Evolutionary conservation across 192 early-diverging fungal genomes (phyloP), one percentile per base, ranked within the genome.

Genomic region (Linnemannia elongata): DNA sequence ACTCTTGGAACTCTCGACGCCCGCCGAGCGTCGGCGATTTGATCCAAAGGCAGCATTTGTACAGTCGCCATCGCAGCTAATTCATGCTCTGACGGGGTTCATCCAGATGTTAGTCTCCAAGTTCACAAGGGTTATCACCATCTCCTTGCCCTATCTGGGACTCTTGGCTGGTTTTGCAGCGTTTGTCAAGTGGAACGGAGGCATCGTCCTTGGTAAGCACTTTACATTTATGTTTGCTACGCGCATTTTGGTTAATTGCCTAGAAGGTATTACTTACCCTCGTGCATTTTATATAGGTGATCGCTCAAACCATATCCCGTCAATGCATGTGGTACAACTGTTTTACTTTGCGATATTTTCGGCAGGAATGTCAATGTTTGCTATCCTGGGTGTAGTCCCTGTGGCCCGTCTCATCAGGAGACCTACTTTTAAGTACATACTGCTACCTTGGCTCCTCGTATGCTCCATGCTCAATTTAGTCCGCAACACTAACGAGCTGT

Each of bases 261-360:
- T 30, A 36, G 39, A 41, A 36, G 38, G 44, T 57, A 17, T 27
- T 18, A 47, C 27, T 30, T 39, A 13, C 54, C 36, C 4, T 22
- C 49, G 20, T 4, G 24, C 13, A 0, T 33, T 30, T 66, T 66
- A 35, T 33, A 75, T 70, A 94, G 95, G 98, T 39, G 98, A 99
- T 90, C 92, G 92, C 75, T 82, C 92, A 6, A 95, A 99, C 82
- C 98, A 99, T 88, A 81, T 95, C 42, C 92, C 95, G 3, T 91
- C 90, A 22, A 35, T 95, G 39, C 96, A 99, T 86, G 70, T 97
- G 9, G 95, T 96, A 27, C 98, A 99, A 85, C 60, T 97, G 27
- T 91, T 97, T 41, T 99, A 99, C 88, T 98, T 95, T 91, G 87
- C 83, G 49, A 90, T 90, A 2, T 96, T 96, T 74, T 71, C 90